A percentile compares a stretch with the other conserved stretches of the same genome.
Evolutionary conservation across 768 basidiomycete species (phyloP).

Genomic region (Mycena albidolilacea): DNA sequence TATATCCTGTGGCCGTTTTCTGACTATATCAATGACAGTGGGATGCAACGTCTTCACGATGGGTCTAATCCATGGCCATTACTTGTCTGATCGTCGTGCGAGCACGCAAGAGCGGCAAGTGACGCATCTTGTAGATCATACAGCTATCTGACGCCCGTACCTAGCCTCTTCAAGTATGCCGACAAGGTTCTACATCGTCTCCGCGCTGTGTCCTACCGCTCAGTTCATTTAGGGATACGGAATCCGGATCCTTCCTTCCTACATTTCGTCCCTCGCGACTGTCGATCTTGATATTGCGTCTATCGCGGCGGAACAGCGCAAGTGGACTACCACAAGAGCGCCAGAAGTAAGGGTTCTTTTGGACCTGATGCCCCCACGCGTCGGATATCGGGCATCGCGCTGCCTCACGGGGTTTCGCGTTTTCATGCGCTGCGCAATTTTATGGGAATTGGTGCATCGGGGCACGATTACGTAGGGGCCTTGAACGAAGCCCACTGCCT

Average conservation of each 20-base stretch:
- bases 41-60: conserved; percentile 31
- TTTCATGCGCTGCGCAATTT: conserved; percentile 2
- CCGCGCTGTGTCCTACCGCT: background rate
- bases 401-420: background rate
- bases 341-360: background rate
- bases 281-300: too few species aligned
- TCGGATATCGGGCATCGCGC: background rate
- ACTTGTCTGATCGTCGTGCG: conserved; percentile 15
- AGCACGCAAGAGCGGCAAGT: conserved; percentile 19
- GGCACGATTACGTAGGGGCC: background rate
- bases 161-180: conserved; percentile 32
- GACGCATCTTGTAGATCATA: too few species aligned
- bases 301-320: background rate
- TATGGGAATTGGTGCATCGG: conserved; percentile 21
- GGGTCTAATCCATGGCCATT: conserved; percentile 21
- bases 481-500: too few species aligned
- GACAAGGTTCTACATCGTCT: conserved; percentile 17
- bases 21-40: background rate
- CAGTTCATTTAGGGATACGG: conserved; percentile 22
- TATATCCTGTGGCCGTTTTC: background rate
- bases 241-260: conserved; percentile 25
- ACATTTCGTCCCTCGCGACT: conserved; percentile 24
- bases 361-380: background rate
- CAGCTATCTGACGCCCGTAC: background rate
- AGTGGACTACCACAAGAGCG: background rate